These are phyloP conservation scores for Penicillium malachiteum DNA, from an alignment of 495 filamentous ascomycete species.

Conservation along the genomic window DNA sequence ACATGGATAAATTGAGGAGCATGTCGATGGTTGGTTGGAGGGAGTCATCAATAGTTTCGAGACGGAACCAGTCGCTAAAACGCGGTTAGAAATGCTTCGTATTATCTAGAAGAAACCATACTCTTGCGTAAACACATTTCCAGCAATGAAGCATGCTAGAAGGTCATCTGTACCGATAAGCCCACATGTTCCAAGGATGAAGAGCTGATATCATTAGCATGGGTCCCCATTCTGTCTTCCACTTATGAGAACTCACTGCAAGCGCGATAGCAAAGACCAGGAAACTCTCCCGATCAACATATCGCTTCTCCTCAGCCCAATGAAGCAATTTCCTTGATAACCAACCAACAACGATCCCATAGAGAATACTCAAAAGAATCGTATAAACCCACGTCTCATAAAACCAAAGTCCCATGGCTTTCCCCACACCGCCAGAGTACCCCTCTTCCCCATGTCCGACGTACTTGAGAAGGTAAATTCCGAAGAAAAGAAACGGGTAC, in stretches of 20 bases:
- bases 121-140: slow-evolving; percentile 88
- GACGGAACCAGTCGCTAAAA: slow-evolving; percentile 79
- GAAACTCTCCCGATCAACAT: slow-evolving; percentile 88
- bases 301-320: slow-evolving; percentile 78
- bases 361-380: slow-evolving; percentile 74
- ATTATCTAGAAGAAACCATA: slow-evolving; percentile 25
- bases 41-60: slow-evolving; percentile 83
- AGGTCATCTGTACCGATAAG: slow-evolving; percentile 92
- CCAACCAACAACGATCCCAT: slow-evolving; percentile 77
- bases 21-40: slow-evolving; percentile 89
- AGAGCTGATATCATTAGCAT: slow-evolving; percentile 48
- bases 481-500: slow-evolving; percentile 85
- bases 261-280: slow-evolving; percentile 85
- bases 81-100: too few species aligned
- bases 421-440: slow-evolving; percentile 55
- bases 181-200: slow-evolving; percentile 83
- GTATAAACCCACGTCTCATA: slow-evolving; percentile 84
- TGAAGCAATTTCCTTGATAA: slow-evolving; percentile 77
- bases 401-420: slow-evolving; percentile 81
- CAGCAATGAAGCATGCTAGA: slow-evolving; percentile 90
- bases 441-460: slow-evolving; percentile 56
- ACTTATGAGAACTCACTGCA: slow-evolving; percentile 52
- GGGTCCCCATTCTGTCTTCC: neutral
- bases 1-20: slow-evolving; percentile 81
- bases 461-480: slow-evolving; percentile 81